These are phyloP conservation scores for Colletotrichum sp. DNA, from an alignment of 2,329 filamentous ascomycete species.

Conservation along the genomic window DNA sequence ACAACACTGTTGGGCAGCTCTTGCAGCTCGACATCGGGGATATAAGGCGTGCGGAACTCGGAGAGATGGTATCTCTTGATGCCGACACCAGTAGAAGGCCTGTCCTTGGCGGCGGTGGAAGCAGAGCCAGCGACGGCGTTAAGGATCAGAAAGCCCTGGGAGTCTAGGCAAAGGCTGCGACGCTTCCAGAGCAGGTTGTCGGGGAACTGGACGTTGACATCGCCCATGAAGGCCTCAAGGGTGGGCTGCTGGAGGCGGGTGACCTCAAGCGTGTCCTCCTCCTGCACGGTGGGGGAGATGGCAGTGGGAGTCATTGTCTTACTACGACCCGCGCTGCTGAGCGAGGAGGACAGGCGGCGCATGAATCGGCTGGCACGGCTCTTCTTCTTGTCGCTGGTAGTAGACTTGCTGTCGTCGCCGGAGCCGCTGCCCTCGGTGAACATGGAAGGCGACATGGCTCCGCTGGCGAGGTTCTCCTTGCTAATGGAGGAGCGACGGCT, in stretches of 20 bases:
- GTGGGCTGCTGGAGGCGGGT: conserved; percentile 36
- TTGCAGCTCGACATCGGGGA: conserved; percentile 89
- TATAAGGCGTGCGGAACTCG: conserved; percentile 79
- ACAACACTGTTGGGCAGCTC: conserved; percentile 88
- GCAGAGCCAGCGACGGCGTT: conserved; percentile 58
- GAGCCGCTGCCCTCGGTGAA: conserved; percentile 50
- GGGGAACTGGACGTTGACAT: conserved; percentile 96
- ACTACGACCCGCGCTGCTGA: conserved; percentile 45
- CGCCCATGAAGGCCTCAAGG: conserved; percentile 75
- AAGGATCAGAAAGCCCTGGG: conserved; percentile 82
- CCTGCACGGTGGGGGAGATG: conserved; percentile 56
- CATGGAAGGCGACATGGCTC: conserved; percentile 42
- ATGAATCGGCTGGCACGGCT: conserved; percentile 63
- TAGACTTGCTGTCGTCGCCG: conserved; percentile 50
- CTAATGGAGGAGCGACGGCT: conserved; percentile 60
- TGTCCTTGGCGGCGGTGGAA: conserved; percentile 56
- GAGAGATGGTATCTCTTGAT: conserved; percentile 84
- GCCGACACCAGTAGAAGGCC: conserved; percentile 52
- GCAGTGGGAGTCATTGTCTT: conserved; percentile 48
- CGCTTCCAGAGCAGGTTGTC: conserved; percentile 97
- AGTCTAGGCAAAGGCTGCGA: conserved; percentile 84
- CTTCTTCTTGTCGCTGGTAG: conserved; percentile 48
- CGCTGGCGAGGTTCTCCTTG: conserved; percentile 40
- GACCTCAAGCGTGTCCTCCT: conserved; percentile 48
- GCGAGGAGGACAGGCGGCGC: conserved; percentile 61